A percentile compares a stretch with the other conserved stretches of the same genome.
These are phyloP conservation scores for Dissophora ornata DNA, from an alignment of 192 early-diverging fungal species.

Conservation along the genomic window DNA sequence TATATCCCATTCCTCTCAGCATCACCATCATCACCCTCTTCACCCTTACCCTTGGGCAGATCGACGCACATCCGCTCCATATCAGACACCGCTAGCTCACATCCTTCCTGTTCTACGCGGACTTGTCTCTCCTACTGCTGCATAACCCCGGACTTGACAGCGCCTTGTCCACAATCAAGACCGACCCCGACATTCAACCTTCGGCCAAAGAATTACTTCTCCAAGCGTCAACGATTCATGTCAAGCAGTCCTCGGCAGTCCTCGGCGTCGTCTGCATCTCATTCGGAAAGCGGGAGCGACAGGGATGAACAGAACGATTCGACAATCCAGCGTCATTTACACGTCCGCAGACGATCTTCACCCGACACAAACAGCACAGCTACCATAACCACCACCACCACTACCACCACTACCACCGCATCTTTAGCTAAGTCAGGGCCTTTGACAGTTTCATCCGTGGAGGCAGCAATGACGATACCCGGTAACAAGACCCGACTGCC, in stretches of 20 bases:
- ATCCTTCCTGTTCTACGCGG: slow-evolving; percentile 9
- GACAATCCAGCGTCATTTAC: not conserved
- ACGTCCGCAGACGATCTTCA: not conserved
- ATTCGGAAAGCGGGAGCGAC: slow-evolving; percentile 46
- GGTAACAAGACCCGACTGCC: not conserved
- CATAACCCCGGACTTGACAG: not conserved
- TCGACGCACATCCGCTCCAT: not conserved
- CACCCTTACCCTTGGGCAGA: not conserved
- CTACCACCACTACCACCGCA: slow-evolving; percentile 5
- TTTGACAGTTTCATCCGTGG: not conserved
- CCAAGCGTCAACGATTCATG: slow-evolving; percentile 41
- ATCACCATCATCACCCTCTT: not conserved
- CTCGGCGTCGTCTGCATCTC: slow-evolving; percentile 17
- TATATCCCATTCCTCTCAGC: slow-evolving; percentile 30
- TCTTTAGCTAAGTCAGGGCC: not conserved
- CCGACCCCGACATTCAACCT: slow-evolving; percentile 28
- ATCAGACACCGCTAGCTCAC: not conserved
- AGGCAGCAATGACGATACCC: slow-evolving; percentile 4
- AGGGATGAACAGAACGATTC: slow-evolving; percentile 8
- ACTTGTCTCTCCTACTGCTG: slow-evolving; percentile 30
- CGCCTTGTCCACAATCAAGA: not conserved
- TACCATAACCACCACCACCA: slow-evolving; percentile 10
- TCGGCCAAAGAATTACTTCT: slow-evolving; percentile 53
- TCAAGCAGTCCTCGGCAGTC: slow-evolving; percentile 2
- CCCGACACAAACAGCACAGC: not conserved